phyloP scores from a whole-genome alignment of 306 rosid genomes.

The Cucurbita maxima region DNA sequence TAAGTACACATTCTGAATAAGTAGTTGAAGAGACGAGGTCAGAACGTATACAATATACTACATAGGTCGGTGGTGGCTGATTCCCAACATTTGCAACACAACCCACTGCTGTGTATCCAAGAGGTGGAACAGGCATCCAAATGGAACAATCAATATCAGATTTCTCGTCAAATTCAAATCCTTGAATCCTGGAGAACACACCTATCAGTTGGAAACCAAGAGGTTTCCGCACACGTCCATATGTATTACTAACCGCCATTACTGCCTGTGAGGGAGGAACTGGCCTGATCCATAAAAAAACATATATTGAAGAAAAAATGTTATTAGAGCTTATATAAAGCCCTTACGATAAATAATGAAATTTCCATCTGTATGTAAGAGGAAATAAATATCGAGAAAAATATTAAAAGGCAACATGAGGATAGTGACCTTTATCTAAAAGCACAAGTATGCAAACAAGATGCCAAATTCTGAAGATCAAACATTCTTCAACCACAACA shows the following conservation, averaged over 20 bases:
- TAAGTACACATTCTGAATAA: slow-evolving; percentile 57
- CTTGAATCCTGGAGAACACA: slow-evolving; percentile 48
- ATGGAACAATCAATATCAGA: slow-evolving; percentile 51
- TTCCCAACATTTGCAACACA: slow-evolving; percentile 73
- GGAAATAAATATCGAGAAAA: not conserved
- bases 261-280: slow-evolving; percentile 92
- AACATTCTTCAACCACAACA: not conserved
- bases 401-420: not conserved
- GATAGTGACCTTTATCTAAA: not conserved
- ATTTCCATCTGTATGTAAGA: not conserved
- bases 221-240: slow-evolving; percentile 88
- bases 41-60: slow-evolving; percentile 76
- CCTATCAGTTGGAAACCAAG: slow-evolving; percentile 65
- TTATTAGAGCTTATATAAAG: not conserved
- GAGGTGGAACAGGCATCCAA: slow-evolving; percentile 92
- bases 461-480: too few species aligned
- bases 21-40: slow-evolving; percentile 70
- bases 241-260: slow-evolving; percentile 78
- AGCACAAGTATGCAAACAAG: too few species aligned
- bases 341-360: not conserved
- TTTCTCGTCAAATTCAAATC: slow-evolving; percentile 26
- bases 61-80: slow-evolving; percentile 57
- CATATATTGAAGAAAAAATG: not conserved
- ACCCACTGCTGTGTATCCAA: slow-evolving; percentile 74
- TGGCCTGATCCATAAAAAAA: slow-evolving; percentile 46